A percentile compares a stretch with the other conserved stretches of the same genome.
Conservation (phyloP, 164 flowering plant genomes). For the Berberis thunbergii region DNA sequence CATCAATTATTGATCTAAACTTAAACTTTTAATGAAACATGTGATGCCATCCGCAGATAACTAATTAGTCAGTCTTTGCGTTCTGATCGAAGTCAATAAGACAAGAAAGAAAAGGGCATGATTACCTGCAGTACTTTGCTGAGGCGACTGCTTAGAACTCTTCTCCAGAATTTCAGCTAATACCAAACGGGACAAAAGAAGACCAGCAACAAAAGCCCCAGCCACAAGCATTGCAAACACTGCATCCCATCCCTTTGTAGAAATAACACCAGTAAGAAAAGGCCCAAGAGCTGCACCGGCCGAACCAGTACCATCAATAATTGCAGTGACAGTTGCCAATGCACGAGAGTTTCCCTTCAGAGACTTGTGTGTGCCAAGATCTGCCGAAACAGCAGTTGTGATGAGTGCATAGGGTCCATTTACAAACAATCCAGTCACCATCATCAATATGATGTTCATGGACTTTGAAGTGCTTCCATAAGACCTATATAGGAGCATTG, state of each 20-base stretch:
- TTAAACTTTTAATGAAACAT: no score
- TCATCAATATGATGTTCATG: conserved; percentile 61
- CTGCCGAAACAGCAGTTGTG: conserved; percentile 95
- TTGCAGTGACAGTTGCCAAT: conserved; percentile 93
- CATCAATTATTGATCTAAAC: no score
- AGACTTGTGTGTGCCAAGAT: conserved; percentile 85
- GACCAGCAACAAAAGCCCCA: conserved; percentile 65
- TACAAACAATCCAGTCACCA: conserved; percentile 71
- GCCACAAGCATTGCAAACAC: conserved; percentile 62
- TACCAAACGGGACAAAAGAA: conserved; percentile 55
- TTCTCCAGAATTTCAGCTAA: conserved; percentile 42
- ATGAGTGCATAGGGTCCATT: conserved; percentile 95
- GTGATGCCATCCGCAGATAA: not conserved
- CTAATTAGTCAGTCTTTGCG: no score
- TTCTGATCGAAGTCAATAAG: not conserved
- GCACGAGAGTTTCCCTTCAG: conserved; percentile 76
- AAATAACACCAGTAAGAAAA: conserved; percentile 72
- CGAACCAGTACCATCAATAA: conserved; percentile 92
- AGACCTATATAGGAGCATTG: conserved; percentile 46
- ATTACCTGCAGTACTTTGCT: conserved; percentile 29
- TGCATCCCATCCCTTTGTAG: conserved; percentile 65
- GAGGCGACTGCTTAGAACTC: conserved; percentile 12
- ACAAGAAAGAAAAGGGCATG: not conserved
- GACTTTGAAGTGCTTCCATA: conserved; percentile 52
- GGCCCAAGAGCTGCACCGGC: conserved; percentile 89